Evolutionary conservation across 2,329 filamentous ascomycete species (phyloP).

Genomic region (Monosporascus ibericus): DNA sequence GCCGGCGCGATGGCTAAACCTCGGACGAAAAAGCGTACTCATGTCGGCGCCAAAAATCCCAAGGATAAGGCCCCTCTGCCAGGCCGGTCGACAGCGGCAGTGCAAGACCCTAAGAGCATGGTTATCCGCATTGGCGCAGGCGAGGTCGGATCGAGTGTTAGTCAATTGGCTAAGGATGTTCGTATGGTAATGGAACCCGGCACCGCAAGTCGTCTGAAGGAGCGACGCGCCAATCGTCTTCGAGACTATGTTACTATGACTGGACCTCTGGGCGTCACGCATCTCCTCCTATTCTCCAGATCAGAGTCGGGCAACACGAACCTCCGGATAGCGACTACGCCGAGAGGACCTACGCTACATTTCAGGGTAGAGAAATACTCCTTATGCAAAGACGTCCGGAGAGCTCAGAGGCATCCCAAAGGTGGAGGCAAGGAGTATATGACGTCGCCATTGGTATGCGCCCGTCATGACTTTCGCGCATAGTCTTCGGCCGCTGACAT

Average conservation of each 20-base stretch:
- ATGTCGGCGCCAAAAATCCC: conserved; percentile 60
- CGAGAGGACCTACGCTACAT: conserved; percentile 85
- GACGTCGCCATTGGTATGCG: conserved; percentile 68
- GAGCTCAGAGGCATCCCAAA: conserved; percentile 74
- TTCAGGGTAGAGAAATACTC: conserved; percentile 95
- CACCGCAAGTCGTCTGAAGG: conserved; percentile 82
- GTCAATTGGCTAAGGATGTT: conserved; percentile 86
- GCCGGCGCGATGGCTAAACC: conserved; percentile 62
- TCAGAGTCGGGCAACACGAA: conserved; percentile 90
- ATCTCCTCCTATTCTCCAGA: conserved; percentile 87
- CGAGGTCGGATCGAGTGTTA: conserved; percentile 86
- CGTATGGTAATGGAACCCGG: conserved; percentile 93
- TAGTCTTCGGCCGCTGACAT: not conserved
- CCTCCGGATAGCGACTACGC: conserved; percentile 78
- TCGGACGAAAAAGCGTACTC: conserved; percentile 84
- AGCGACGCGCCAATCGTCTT: conserved; percentile 80
- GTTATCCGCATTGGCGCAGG: conserved; percentile 94
- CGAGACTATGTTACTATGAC: conserved; percentile 95
- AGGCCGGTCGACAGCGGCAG: conserved; percentile 56
- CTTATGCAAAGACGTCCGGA: conserved; percentile 82
- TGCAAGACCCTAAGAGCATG: conserved; percentile 86
- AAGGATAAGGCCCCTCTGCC: conserved; percentile 45
- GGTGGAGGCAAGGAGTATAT: conserved; percentile 80
- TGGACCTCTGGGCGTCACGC: conserved; percentile 85
- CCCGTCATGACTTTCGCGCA: not conserved